Conservation (phyloP, 2,329 filamentous ascomycete species). For the Helminthosporium solani region DNA sequence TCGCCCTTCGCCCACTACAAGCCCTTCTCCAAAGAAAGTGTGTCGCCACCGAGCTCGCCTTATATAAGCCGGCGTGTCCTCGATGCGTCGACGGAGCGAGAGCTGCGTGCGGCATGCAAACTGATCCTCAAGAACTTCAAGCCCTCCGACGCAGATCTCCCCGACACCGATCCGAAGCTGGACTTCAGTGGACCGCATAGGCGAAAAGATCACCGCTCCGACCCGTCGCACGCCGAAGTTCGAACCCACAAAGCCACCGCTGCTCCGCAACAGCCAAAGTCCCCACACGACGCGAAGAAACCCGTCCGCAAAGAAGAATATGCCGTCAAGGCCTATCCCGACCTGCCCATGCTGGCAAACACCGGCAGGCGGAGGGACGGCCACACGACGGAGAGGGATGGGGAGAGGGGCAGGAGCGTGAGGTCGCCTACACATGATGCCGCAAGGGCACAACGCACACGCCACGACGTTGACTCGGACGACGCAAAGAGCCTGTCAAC, state of each 20-base stretch:
- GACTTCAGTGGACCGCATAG: conserved; percentile 34
- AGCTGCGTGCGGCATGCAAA: conserved; percentile 49
- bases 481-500: conserved; percentile 40
- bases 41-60: conserved; percentile 41
- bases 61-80: conserved; percentile 48
- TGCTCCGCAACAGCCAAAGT: conserved; percentile 31
- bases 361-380: conserved; percentile 36
- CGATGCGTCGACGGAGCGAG: conserved; percentile 44
- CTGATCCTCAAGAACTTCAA: conserved; percentile 46
- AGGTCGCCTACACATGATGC: conserved; percentile 24
- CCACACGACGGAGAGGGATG: conserved; percentile 22
- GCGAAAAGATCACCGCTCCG: conserved; percentile 21
- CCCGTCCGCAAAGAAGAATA: conserved; percentile 25
- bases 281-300: conserved; percentile 24
- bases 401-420: conserved; percentile 20
- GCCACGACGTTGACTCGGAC: conserved; percentile 32
- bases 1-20: conserved; percentile 20
- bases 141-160: conserved; percentile 41
- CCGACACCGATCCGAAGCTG: conserved; percentile 38
- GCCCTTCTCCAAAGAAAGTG: conserved; percentile 33
- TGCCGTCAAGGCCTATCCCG: conserved; percentile 29
- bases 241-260: conserved; percentile 32
- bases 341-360: conserved; percentile 32
- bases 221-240: conserved; percentile 20
- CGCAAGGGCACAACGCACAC: conserved; percentile 18